Conservation (phyloP, 371 early-diverging fungal genomes). For the Mucor indicus region DNA sequence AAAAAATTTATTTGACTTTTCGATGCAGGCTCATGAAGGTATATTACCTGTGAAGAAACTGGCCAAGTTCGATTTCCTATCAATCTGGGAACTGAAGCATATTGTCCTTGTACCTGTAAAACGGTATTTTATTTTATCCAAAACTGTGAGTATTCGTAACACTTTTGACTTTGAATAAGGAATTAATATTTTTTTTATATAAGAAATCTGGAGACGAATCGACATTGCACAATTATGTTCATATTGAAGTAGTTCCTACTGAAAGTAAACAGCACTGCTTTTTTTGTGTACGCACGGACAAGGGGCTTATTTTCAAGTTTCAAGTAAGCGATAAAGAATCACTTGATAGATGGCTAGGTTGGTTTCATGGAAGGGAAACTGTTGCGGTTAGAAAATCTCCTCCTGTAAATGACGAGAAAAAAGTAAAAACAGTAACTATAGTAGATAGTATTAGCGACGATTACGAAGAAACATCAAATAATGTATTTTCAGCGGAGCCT, state of each 20-base stretch:
- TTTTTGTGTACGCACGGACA: conserved; percentile 30
- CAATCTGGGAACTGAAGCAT: conserved; percentile 46
- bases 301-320: conserved; percentile 23
- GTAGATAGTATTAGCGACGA: too few species aligned
- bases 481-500: too few species aligned
- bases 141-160: conserved; percentile 35
- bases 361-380: conserved; percentile 26
- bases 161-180: too few species aligned
- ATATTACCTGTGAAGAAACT: conserved; percentile 39
- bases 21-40: conserved; percentile 37
- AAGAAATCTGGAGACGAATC: conserved; percentile 28
- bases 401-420: neutral
- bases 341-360: conserved; percentile 32
- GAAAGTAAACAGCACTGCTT: conserved; percentile 16
- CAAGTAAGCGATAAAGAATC: conserved; percentile 38
- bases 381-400: neutral
- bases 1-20: conserved; percentile 30
- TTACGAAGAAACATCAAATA: too few species aligned
- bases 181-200: neutral
- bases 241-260: conserved; percentile 18
- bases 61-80: conserved; percentile 30
- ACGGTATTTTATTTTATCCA: conserved; percentile 31
- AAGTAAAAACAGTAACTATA: neutral
- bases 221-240: conserved; percentile 20
- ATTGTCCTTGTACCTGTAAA: conserved; percentile 34